Conservation (phyloP, 768 basidiomycete species). For the Podaxis sp. region DNA sequence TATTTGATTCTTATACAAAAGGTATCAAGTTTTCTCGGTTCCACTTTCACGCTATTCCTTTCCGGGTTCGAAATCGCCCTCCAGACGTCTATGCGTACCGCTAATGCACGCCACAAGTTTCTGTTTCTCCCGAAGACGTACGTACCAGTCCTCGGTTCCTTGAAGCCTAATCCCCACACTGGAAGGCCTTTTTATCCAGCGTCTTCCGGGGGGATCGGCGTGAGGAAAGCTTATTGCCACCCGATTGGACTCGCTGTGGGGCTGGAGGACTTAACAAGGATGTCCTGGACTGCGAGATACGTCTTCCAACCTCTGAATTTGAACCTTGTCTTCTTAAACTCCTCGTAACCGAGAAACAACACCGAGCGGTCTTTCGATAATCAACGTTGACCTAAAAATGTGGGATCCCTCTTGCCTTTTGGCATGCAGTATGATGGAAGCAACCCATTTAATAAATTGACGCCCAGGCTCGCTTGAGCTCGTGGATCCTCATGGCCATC, state of each 20-base stretch:
- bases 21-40: background rate
- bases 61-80: background rate
- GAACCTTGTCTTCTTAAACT: background rate
- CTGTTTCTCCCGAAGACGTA: background rate
- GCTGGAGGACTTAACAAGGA: background rate
- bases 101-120: background rate
- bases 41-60: background rate
- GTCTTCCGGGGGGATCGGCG: too few relatives aligned
- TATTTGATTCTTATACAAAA: background rate
- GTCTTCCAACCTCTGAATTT: background rate
- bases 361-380: background rate
- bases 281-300: background rate
- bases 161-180: too few relatives aligned
- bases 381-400: background rate
- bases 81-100: background rate
- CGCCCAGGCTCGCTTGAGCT: background rate
- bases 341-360: background rate
- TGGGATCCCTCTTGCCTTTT: background rate
- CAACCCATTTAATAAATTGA: background rate
- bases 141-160: background rate
- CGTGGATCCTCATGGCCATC: background rate
- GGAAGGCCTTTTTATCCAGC: too few relatives aligned
- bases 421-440: background rate
- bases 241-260: background rate
- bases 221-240: too few relatives aligned